phyloP scores from a whole-genome alignment of 2,329 filamentous ascomycete genomes.

The Ophiostoma fasciatum region DNA sequence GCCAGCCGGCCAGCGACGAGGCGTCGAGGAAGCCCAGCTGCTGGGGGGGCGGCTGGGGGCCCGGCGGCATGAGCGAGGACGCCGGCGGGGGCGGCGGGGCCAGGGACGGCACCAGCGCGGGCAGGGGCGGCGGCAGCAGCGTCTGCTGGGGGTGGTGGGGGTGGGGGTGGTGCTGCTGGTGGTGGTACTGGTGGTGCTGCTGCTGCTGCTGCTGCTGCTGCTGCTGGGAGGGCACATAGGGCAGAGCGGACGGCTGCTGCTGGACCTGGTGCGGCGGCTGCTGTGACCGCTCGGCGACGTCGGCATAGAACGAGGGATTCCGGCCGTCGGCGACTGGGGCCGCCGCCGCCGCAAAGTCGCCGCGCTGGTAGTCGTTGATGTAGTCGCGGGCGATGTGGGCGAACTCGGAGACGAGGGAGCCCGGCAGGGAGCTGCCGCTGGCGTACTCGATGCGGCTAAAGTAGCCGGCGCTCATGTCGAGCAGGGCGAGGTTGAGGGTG shows the following conservation, averaged over 20 bases:
- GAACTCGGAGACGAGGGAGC: constrained; percentile 24
- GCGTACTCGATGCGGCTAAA: constrained; percentile 27
- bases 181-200: background rate
- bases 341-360: background rate
- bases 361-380: constrained; percentile 8
- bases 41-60: no score
- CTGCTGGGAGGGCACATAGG: background rate
- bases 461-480: constrained; percentile 27
- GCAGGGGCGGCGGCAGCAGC: background rate
- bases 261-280: no score
- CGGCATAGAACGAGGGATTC: background rate
- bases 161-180: background rate
- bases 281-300: background rate
- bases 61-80: background rate
- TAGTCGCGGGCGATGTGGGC: constrained; percentile 27
- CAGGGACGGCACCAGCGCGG: background rate
- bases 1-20: background rate
- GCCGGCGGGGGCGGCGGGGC: no score
- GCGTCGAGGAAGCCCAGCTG: background rate
- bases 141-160: background rate
- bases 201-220: background rate
- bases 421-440: constrained; percentile 18
- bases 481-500: constrained; percentile 20
- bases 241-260: no score
- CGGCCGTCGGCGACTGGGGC: background rate